Evolutionary conservation across 768 basidiomycete genomes (phyloP).

Genomic region (Hericium rajendrae): DNA sequence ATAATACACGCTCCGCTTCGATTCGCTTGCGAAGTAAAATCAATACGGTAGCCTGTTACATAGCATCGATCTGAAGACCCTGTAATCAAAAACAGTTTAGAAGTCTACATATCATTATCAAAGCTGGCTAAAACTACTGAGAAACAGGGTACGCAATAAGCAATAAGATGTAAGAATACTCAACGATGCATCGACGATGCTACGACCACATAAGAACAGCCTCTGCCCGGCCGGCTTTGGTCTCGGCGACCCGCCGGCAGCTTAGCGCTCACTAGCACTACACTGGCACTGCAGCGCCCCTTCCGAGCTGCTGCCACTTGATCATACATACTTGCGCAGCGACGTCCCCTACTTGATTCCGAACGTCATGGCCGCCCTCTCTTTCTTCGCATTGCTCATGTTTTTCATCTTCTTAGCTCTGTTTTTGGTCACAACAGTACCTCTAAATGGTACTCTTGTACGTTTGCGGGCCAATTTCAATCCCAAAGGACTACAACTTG

Average conservation of each 20-base stretch:
- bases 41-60: too few species aligned
- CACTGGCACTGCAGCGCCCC: neutral
- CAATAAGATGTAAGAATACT: too few species aligned
- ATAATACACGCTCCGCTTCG: too few species aligned
- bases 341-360: neutral
- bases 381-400: conserved; percentile 17
- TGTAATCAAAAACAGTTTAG: too few species aligned
- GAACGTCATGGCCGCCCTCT: conserved; percentile 5
- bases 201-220: too few species aligned
- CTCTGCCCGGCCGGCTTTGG: neutral
- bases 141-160: too few species aligned
- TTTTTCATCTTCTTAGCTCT: conserved; percentile 49
- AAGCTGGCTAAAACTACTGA: too few species aligned
- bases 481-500: conserved; percentile 74
- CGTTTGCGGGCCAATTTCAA: conserved; percentile 80
- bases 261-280: neutral
- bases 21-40: too few species aligned
- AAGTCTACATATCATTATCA: too few species aligned
- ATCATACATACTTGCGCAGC: neutral
- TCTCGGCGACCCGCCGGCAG: neutral
- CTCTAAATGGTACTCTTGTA: conserved; percentile 49
- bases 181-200: too few species aligned
- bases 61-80: too few species aligned
- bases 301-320: neutral
- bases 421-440: conserved; percentile 45